Conservation (phyloP, 2,329 filamentous ascomycete genomes). For the Diaporthe capsici region DNA sequence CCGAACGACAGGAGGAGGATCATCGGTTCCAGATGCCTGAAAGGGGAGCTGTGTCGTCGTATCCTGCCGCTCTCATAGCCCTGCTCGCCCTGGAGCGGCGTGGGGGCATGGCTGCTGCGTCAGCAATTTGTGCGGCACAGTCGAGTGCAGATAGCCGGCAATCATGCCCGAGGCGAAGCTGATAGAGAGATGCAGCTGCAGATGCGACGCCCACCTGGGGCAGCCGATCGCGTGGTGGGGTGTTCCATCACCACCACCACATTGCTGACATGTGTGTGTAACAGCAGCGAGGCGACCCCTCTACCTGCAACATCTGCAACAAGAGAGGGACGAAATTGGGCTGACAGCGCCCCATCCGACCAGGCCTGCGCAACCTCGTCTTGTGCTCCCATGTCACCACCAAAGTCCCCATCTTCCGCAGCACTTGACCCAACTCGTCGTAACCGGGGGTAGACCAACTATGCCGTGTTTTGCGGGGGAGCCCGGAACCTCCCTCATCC, state of each 20-base stretch:
- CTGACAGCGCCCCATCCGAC: slow-evolving; percentile 21
- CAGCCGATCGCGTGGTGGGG: slow-evolving; percentile 10
- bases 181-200: slow-evolving; percentile 22
- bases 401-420: slow-evolving; percentile 4
- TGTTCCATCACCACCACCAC: not conserved
- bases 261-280: slow-evolving; percentile 11
- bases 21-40: not conserved
- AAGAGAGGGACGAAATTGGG: slow-evolving; percentile 14
- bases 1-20: not conserved
- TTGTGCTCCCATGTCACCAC: slow-evolving; percentile 31
- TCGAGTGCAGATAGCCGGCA: slow-evolving; percentile 25
- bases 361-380: slow-evolving; percentile 19
- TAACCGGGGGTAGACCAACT: slow-evolving; percentile 1
- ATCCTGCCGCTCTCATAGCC: slow-evolving; percentile 1
- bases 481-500: slow-evolving; percentile 13
- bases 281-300: slow-evolving; percentile 15
- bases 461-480: slow-evolving; percentile 25
- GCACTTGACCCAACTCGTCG: slow-evolving; percentile 9
- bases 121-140: slow-evolving; percentile 8
- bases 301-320: slow-evolving; percentile 24
- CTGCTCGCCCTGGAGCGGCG: not conserved
- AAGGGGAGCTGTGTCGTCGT: not conserved
- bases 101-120: not conserved
- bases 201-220: slow-evolving; percentile 3
- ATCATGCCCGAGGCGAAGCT: slow-evolving; percentile 30